A percentile compares a stretch with the other conserved stretches of the same genome.
Conservation (phyloP, 2,329 filamentous ascomycete genomes). For the Coleophoma crateriformis region DNA sequence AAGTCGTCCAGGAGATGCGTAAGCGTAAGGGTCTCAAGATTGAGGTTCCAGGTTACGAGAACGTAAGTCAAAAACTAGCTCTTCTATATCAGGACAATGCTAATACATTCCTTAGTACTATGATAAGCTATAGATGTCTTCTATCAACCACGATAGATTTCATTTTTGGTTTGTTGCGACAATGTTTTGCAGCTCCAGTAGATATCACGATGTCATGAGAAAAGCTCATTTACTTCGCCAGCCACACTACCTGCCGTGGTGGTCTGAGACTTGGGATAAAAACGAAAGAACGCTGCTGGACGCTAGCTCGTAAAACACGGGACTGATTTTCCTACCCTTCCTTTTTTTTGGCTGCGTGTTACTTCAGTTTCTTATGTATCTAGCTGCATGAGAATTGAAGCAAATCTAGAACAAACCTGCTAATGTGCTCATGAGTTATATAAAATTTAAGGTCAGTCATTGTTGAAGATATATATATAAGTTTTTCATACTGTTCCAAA, state of each 20-base stretch:
- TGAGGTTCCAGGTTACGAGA: constrained; percentile 85
- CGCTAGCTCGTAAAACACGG: constrained; percentile 7
- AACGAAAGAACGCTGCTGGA: constrained; percentile 15
- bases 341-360: constrained; percentile 15
- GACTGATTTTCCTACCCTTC: constrained; percentile 15
- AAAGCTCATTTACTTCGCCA: constrained; percentile 10
- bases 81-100: constrained; percentile 8
- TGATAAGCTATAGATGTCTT: constrained; percentile 82
- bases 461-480: no score
- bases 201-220: constrained; percentile 22
- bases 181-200: constrained; percentile 17
- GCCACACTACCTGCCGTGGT: constrained; percentile 12
- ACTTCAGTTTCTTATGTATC: constrained; percentile 20
- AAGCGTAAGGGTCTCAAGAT: constrained; percentile 99
- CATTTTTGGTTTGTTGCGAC: constrained; percentile 17
- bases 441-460: no score
- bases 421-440: no score
- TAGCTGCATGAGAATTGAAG: constrained; percentile 25
- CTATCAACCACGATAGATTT: constrained; percentile 24
- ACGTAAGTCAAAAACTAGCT: constrained; percentile 61
- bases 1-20: constrained; percentile 82
- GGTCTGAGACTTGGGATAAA: constrained; percentile 13
- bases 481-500: no score
- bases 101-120: constrained; percentile 70
- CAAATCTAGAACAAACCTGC: constrained; percentile 13